Percentiles rank a stretch among this genome's conserved stretches.
phyloP scores from a whole-genome alignment of 306 rosid species.

The Fragaria vesca region DNA sequence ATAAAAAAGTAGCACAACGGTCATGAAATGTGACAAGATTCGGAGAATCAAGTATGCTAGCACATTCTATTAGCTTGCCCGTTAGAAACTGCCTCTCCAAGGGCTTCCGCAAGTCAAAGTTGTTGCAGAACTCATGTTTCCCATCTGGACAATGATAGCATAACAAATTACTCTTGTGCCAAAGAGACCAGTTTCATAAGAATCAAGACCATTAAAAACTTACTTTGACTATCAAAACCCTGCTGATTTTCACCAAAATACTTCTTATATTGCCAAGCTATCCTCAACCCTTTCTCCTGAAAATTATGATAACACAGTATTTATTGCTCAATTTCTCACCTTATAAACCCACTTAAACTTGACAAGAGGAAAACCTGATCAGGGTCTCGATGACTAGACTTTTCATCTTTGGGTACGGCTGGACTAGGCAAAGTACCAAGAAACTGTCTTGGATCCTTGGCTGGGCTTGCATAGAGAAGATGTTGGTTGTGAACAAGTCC shows the following conservation, averaged over 20 bases:
- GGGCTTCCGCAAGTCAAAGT: slow-evolving; percentile 82
- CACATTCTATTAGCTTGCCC: slow-evolving; percentile 57
- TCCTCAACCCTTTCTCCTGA: slow-evolving; percentile 80
- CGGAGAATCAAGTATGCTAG: slow-evolving; percentile 63
- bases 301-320: slow-evolving; percentile 20
- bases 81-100: slow-evolving; percentile 63
- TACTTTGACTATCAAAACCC: slow-evolving; percentile 36
- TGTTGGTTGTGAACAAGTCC: slow-evolving; percentile 78
- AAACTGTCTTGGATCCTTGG: slow-evolving; percentile 75
- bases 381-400: slow-evolving; percentile 38
- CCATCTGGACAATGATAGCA: slow-evolving; percentile 39
- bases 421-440: slow-evolving; percentile 86
- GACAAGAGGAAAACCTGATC: slow-evolving; percentile 47
- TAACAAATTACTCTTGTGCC: neutral
- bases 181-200: neutral
- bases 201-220: slow-evolving; percentile 17
- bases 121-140: slow-evolving; percentile 65
- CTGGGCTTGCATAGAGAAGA: slow-evolving; percentile 81
- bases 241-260: slow-evolving; percentile 72
- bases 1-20: slow-evolving; percentile 62
- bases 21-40: slow-evolving; percentile 54
- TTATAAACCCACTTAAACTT: neutral
- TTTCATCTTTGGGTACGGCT: slow-evolving; percentile 53
- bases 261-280: slow-evolving; percentile 95
- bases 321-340: slow-evolving; percentile 12